Evolutionary conservation across 495 filamentous ascomycete genomes (phyloP), one percentile per base, ranked within the genome.

Genomic region (Peziza echinospora): DNA sequence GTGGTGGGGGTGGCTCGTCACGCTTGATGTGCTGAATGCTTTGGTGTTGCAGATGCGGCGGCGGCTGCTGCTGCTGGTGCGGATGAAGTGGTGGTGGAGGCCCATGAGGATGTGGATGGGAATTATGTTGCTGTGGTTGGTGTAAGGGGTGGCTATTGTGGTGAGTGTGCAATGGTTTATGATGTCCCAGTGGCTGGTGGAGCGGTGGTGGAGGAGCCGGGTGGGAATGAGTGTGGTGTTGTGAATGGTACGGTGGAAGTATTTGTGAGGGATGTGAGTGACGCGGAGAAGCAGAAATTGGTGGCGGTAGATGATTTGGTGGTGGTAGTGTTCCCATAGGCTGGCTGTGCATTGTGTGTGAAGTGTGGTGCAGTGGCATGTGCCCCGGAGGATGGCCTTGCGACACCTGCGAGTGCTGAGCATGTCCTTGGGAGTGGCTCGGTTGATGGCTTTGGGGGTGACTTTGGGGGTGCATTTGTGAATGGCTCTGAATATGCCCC

Each of bases 221-320:
- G 44, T 2, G 53, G 49, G 24, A 26, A 45, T 13, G 21, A 6
- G 19, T 16, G 5, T 9, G n/a, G 19, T 16, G 24, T 13, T 24
- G 19, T 26, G 11, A 13, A 28, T 45, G 24, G 23, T 24, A 26
- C 9, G n/a, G n/a, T 16, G n/a, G 10, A 8, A 23, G 5, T n/a
- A 9, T 16, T 9, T 24, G 23, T 13, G n/a, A 23, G 13, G 43
- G 47, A 3, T 28, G 51, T 26, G 49, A 47, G 24, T 49, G 24
- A 30, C 41, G 53, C 48, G 49, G 51, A 13, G 55, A 37, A 24
- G 47, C 25, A 13, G 5, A 24, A 26, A 17, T 6, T 37, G 49
- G 53, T 21, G 48, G 55, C 5, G 53, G 54, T 23, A 45, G 47
- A 11, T 39, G 21, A 44, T 50, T 49, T 37, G 56, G 53, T 16